These are phyloP conservation scores for Epichloe gansuensis DNA, from an alignment of 2,329 filamentous ascomycete genomes.

Conservation along the genomic window DNA sequence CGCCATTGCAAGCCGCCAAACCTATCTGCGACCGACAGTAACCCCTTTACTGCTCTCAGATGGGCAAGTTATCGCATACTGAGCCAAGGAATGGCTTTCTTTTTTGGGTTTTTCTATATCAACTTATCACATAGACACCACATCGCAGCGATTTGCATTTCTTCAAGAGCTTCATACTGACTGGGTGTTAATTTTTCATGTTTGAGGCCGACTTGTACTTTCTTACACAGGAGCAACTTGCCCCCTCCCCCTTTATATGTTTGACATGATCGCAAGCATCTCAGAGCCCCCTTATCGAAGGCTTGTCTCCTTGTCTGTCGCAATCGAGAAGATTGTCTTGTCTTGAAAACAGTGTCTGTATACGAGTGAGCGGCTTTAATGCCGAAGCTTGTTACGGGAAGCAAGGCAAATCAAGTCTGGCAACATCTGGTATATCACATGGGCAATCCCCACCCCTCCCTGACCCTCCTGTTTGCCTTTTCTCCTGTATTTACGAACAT, in stretches of 20 bases:
- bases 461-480: background rate
- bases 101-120: background rate
- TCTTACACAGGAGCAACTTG: background rate
- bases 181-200: slow-evolving; percentile 1
- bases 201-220: slow-evolving; percentile 1
- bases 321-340: background rate
- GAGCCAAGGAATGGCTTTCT: background rate
- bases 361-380: background rate
- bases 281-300: background rate
- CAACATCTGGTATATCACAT: background rate
- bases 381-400: background rate
- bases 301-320: background rate
- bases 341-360: background rate
- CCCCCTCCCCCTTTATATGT: background rate
- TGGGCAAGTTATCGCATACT: background rate
- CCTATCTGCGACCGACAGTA: background rate
- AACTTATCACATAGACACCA: slow-evolving; percentile 17
- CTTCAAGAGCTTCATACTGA: slow-evolving; percentile 1
- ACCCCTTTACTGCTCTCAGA: background rate
- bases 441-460: background rate
- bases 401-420: background rate
- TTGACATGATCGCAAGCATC: background rate
- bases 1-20: background rate
- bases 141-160: slow-evolving; percentile 16
- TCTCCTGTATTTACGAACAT: background rate